A percentile compares a stretch with the other conserved stretches of the same genome.
These are phyloP conservation scores for Penicillium roqueforti DNA, from an alignment of 495 filamentous ascomycete genomes.

Conservation along the genomic window DNA sequence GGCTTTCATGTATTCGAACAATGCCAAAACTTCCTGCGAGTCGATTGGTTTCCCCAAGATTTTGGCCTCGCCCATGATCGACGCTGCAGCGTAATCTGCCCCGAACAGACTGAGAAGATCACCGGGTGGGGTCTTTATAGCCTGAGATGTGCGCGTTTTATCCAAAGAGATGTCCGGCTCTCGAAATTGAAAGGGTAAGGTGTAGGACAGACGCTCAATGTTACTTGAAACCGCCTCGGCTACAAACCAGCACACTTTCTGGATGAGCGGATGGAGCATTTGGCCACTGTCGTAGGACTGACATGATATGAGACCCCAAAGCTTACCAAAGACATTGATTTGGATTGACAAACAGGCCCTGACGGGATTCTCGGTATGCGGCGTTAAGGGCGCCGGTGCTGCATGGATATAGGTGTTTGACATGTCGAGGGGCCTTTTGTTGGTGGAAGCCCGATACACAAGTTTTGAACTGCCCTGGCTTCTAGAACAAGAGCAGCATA, in stretches of 20 bases:
- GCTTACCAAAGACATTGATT: constrained; percentile 74
- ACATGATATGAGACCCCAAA: constrained; percentile 84
- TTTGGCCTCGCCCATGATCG: constrained; percentile 77
- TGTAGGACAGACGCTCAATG: constrained; percentile 81
- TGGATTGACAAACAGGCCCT: constrained; percentile 87
- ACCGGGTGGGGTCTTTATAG: constrained; percentile 4
- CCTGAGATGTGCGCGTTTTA: neutral
- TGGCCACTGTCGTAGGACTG: constrained; percentile 75
- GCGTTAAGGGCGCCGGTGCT: constrained; percentile 73
- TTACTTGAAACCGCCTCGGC: constrained; percentile 77
- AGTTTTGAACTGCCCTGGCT: constrained; percentile 50
- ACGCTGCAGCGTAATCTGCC: constrained; percentile 77
- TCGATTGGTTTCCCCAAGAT: constrained; percentile 70
- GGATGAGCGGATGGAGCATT: constrained; percentile 77
- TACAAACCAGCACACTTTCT: constrained; percentile 78
- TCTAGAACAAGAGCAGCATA: constrained; percentile 23
- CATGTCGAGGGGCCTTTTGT: constrained; percentile 60
- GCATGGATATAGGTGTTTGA: constrained; percentile 76
- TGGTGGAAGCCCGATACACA: constrained; percentile 70
- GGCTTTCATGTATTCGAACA: constrained; percentile 77
- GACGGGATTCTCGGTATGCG: constrained; percentile 69
- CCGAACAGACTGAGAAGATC: constrained; percentile 27
- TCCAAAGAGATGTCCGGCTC: neutral
- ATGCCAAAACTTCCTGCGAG: constrained; percentile 70
- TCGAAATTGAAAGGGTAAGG: constrained; percentile 58